These are phyloP conservation scores for Cladorrhinum sp. DNA, from an alignment of 2,329 filamentous ascomycete species.

Conservation along the genomic window DNA sequence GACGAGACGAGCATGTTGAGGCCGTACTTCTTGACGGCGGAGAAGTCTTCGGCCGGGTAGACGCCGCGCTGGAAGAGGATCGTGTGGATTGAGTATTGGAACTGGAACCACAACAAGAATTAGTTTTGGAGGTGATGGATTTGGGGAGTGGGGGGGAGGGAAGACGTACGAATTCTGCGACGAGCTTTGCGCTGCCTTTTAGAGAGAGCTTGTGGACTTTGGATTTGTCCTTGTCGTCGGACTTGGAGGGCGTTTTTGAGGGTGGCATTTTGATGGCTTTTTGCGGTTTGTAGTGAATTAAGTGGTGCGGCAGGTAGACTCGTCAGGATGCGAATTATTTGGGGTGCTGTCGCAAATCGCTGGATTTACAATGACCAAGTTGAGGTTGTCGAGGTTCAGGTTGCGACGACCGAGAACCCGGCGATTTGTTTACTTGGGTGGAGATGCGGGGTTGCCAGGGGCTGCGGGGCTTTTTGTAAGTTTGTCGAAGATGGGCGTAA, in stretches of 20 bases:
- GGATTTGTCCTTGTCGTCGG: slow-evolving; percentile 65
- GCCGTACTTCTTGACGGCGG: slow-evolving; percentile 98
- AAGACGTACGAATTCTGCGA: slow-evolving; percentile 79
- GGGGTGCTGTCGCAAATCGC: too few species aligned
- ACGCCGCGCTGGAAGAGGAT: slow-evolving; percentile 87
- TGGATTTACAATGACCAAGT: not conserved
- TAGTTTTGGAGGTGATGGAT: not conserved
- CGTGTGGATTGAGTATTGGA: slow-evolving; percentile 97
- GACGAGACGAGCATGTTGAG: slow-evolving; percentile 96
- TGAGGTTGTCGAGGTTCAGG: not conserved
- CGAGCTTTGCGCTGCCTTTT: slow-evolving; percentile 78
- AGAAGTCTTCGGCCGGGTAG: slow-evolving; percentile 95
- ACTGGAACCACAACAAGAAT: slow-evolving; percentile 48
- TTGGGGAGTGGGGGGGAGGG: not conserved
- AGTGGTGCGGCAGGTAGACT: too few species aligned
- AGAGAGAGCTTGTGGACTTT: slow-evolving; percentile 94
- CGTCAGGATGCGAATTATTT: too few species aligned
- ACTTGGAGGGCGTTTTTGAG: slow-evolving; percentile 13
- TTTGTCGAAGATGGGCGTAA: too few species aligned
- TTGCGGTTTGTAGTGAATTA: too few species aligned
- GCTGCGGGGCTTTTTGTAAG: slow-evolving; percentile 7
- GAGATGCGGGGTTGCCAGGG: slow-evolving; percentile 8
- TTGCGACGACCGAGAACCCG: not conserved
- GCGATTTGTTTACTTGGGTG: slow-evolving; percentile 10
- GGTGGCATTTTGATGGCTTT: slow-evolving; percentile 21